Evolutionary conservation across 2,329 filamentous ascomycete species (phyloP).

Genomic region (Colletotrichum salicis): DNA sequence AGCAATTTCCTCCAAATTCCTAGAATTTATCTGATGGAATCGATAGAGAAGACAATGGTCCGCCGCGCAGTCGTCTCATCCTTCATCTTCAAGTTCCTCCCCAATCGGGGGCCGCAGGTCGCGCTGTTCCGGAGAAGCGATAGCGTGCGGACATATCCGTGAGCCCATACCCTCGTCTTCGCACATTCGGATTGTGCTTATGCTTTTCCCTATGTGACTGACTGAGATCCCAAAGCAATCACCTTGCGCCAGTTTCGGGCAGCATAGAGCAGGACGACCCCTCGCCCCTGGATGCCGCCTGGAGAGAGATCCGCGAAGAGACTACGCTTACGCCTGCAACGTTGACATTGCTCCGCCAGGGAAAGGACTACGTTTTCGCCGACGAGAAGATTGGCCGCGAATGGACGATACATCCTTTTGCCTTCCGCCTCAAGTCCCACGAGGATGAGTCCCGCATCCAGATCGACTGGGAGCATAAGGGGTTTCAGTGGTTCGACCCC

Average conservation of each 20-base stretch:
- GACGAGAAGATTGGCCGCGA: slow-evolving; percentile 64
- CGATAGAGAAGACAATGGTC: slow-evolving; percentile 13
- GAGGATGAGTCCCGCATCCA: slow-evolving; percentile 58
- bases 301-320: slow-evolving; percentile 72
- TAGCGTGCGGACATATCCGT: slow-evolving; percentile 70
- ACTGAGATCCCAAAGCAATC: slow-evolving; percentile 51
- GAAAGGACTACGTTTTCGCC: slow-evolving; percentile 67
- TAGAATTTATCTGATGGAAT: background rate
- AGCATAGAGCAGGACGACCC: slow-evolving; percentile 65
- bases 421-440: slow-evolving; percentile 59
- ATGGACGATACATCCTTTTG: slow-evolving; percentile 74
- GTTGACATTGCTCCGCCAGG: slow-evolving; percentile 63
- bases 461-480: slow-evolving; percentile 72
- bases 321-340: slow-evolving; percentile 61
- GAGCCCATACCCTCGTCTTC: slow-evolving; percentile 38
- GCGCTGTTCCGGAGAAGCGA: slow-evolving; percentile 71
- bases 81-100: slow-evolving; percentile 61
- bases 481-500: slow-evolving; percentile 67
- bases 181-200: background rate
- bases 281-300: slow-evolving; percentile 65
- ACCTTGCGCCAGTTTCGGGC: slow-evolving; percentile 71
- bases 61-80: slow-evolving; percentile 57
- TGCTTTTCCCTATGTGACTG: slow-evolving; percentile 3
- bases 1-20: background rate
- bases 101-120: slow-evolving; percentile 56